Base-by-base conservation (phyloP, 768 basidiomycete species). In the Termitomyces eurrhizus region DNA sequence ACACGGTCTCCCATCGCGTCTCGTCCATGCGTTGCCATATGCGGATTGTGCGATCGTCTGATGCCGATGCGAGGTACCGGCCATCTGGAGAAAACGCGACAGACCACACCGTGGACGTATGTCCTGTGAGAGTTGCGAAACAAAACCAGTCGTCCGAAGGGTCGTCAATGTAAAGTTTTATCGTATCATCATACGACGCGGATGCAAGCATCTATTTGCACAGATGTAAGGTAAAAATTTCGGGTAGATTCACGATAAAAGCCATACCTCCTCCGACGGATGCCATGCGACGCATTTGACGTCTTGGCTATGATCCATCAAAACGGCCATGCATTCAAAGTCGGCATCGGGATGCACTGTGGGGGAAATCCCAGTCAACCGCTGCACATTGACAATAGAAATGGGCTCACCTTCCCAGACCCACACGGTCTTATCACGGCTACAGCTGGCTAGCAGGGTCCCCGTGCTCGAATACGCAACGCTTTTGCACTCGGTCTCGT, bases 401-500 rank as follows among this genome's bases (percentile, higher is more conserved):
- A 24, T 29, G 29, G 1, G 49, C 70, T 54, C 67, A 90, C 95
- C 93, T 81, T 98, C 96, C 96, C 97, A 99, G 39, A 99, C 84
- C 97, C 97, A 98, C 0, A 98, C 95, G 6, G 93, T 93, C 77
- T 98, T 99, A 76, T 98, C 97, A 61, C 97, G 80, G 65, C 92
- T 91, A 70, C 95, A 98, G 62, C 90, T 95, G 9, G 96, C 97
- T n/a, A 99, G 78, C 29, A 97, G 73, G 2, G 82, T 87, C 1
- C 88, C 88, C n/a, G 86, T 84, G 39, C 77, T 77, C 12, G 90
- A 93, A 73, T 89, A 98, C 4, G 86, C 90, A 0, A 95, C 90
- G 58, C 88, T 82, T 77, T 98, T 98, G 78, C 95, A 98, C 71
- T 99, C 96, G 11, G 88, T 95, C 70, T 98, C 96, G 70, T 98